These are phyloP conservation scores for Wickerhamiella brachini DNA, from an alignment of 805 yeast genomes.

Conservation along the genomic window DNA sequence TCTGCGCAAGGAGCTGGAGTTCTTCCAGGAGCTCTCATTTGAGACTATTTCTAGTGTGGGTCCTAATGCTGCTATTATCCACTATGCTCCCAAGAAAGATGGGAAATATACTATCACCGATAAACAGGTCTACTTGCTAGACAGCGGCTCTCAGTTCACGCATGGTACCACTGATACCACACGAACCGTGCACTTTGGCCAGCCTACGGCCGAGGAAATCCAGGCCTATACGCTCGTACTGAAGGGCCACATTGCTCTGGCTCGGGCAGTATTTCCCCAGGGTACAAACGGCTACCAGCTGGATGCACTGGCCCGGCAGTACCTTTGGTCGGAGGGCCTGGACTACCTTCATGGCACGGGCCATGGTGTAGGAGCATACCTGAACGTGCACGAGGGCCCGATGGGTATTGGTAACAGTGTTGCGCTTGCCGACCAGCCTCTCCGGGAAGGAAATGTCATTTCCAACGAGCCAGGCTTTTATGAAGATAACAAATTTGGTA, in stretches of 20 bases:
- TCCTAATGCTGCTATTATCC: constrained; percentile 64
- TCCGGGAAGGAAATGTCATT: constrained; percentile 54
- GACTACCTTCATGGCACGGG: constrained; percentile 94
- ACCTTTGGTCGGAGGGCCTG: constrained; percentile 66
- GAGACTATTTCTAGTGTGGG: constrained; percentile 67
- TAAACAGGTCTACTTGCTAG: constrained; percentile 57
- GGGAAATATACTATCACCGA: constrained; percentile 50
- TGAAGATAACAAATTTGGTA: constrained; percentile 78
- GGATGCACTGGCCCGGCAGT: constrained; percentile 73
- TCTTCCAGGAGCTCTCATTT: constrained; percentile 47
- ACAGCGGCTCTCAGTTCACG: constrained; percentile 81
- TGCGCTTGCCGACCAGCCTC: constrained; percentile 38
- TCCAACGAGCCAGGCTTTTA: constrained; percentile 95
- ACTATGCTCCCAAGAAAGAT: constrained; percentile 49
- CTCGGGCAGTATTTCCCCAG: constrained; percentile 63
- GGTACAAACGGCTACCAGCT: constrained; percentile 62
- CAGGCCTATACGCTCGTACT: constrained; percentile 71
- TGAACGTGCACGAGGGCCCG: constrained; percentile 92
- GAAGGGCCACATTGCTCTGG: constrained; percentile 83
- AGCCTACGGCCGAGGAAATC: constrained; percentile 43
- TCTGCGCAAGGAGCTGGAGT: constrained; percentile 26
- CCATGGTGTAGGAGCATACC: constrained; percentile 88
- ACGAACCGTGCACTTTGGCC: constrained; percentile 60
- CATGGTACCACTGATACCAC: constrained; percentile 98
- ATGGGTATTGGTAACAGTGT: constrained; percentile 46